A percentile compares a stretch with the other conserved stretches of the same genome.
Evolutionary conservation across 2,329 filamentous ascomycete species (phyloP).

Genomic region (Ascochyta pisi): DNA sequence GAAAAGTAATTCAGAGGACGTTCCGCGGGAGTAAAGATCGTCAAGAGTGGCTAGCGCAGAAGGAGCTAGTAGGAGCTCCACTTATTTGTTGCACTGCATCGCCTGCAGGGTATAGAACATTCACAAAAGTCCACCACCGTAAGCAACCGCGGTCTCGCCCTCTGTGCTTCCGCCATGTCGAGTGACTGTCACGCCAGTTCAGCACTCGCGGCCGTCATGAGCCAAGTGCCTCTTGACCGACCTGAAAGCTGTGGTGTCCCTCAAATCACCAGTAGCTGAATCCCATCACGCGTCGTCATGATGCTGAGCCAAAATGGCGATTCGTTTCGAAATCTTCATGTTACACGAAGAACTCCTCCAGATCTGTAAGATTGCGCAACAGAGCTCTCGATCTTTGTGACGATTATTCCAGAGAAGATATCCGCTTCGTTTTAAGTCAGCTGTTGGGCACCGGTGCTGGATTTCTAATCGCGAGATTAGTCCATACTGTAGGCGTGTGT

Average conservation of each 20-base stretch:
- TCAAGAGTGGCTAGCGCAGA: conserved; percentile 10
- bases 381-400: not conserved
- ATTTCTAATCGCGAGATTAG: not conserved
- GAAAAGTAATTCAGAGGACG: conserved; percentile 10
- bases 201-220: not conserved
- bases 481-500: not conserved
- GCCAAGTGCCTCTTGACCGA: not conserved
- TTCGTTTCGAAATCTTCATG: not conserved
- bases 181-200: conserved; percentile 14
- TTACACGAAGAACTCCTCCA: not conserved
- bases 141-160: conserved; percentile 18
- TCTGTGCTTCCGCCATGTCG: conserved; percentile 1
- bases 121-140: conserved; percentile 9
- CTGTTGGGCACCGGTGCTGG: not conserved
- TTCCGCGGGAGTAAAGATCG: conserved; percentile 15
- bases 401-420: not conserved
- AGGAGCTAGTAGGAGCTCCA: conserved; percentile 1
- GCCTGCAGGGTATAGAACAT: conserved; percentile 11
- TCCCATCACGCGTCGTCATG: not conserved
- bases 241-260: not conserved
- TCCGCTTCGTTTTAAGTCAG: not conserved
- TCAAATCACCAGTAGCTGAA: not conserved
- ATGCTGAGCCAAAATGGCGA: not conserved
- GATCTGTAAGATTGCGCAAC: not conserved
- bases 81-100: conserved; percentile 16